Percentiles rank a stretch among this genome's conserved stretches.
These are phyloP conservation scores for Paramecium caudatum DNA, from an alignment of 73 alveolate species.

Conservation along the genomic window DNA sequence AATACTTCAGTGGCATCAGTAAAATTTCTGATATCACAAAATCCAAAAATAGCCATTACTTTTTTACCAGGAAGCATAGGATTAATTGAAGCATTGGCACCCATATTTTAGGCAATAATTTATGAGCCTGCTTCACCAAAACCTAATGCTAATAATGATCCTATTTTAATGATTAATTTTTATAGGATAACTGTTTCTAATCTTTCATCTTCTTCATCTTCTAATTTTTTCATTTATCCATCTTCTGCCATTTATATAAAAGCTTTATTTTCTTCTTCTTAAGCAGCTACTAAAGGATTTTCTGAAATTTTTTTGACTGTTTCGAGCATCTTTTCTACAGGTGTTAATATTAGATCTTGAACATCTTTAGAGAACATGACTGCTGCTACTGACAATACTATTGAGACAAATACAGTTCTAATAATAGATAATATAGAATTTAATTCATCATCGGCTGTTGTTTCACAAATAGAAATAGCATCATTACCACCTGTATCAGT, in stretches of 20 bases:
- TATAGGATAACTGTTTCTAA: conserved; percentile 75
- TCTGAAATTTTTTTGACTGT: conserved; percentile 94
- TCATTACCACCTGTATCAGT: conserved; percentile 35
- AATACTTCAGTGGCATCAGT: conserved; percentile 92
- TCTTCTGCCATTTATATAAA: conserved; percentile 67
- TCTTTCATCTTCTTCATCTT: conserved; percentile 71
- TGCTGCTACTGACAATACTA: conserved; percentile 91
- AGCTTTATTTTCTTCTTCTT: conserved; percentile 90
- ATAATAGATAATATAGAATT: conserved; percentile 87
- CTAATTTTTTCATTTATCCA: conserved; percentile 60
- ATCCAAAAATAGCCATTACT: conserved; percentile 90
- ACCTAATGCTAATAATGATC: conserved; percentile 88
- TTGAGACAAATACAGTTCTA: conserved; percentile 93
- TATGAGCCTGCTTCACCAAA: conserved; percentile 94
- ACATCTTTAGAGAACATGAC: conserved; percentile 92
- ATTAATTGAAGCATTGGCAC: conserved; percentile 77
- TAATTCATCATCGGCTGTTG: conserved; percentile 33
- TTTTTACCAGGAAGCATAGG: conserved; percentile 93
- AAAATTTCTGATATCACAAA: conserved; percentile 91
- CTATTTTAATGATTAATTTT: conserved; percentile 84
- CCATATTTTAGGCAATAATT: conserved; percentile 88
- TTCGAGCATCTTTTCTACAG: conserved; percentile 96
- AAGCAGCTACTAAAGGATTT: conserved; percentile 96
- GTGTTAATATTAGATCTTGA: conserved; percentile 88
- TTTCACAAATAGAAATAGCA: neutral